Base-by-base conservation (phyloP, 176 grass and related monocot species). In the Oryza nivara region DNA sequence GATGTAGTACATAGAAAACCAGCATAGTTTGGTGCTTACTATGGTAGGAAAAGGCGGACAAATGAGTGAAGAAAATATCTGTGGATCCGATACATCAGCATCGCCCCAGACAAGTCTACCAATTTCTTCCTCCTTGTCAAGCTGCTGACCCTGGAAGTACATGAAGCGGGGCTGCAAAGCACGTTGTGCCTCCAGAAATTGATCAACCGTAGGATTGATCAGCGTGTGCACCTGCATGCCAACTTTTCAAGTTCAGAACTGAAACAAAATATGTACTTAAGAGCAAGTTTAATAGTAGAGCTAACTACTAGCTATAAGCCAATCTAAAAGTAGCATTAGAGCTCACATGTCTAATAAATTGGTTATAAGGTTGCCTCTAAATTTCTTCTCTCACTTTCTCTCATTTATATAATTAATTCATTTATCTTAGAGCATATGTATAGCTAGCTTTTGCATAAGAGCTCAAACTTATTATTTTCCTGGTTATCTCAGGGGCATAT, bases 181-280 rank as follows among this genome's bases (percentile, higher is more conserved):
- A 12, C 14, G 87, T 82, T 92, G 88, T 19, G 76, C 67, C 48
- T 89, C 85, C 38, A 34, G 73, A 79, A 95, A 89, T 51, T 90
- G 75, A 79, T 95, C 83, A 10, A 90, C 22, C 1, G 88, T 73
- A 11, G 93, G 93, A 84, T 95, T 92, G 34, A 91, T 74, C 72
- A 95, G 88, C 9, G 69, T 87, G 56, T 90, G 88, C 60, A 92
- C 93, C 93, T 95, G 86, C 88, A 89, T 76, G 46, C 25, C 16
- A 11, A 17, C 13, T 8, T 16, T 14, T 5, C 68, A 34, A 12
- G 38, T 63, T 44, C 34, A 73, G 11, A 84, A 63, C 43, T 68
- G 19, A 75, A 70, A 72, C 30, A 32, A 32, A 32, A 32, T 32
- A 32, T 32, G 30, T 32, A 32, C 30, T 32, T 32, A 32, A 32